Percentiles rank a stretch among this genome's conserved stretches.
Conservation (phyloP, 768 basidiomycete genomes). For the Russula earlei region DNA sequence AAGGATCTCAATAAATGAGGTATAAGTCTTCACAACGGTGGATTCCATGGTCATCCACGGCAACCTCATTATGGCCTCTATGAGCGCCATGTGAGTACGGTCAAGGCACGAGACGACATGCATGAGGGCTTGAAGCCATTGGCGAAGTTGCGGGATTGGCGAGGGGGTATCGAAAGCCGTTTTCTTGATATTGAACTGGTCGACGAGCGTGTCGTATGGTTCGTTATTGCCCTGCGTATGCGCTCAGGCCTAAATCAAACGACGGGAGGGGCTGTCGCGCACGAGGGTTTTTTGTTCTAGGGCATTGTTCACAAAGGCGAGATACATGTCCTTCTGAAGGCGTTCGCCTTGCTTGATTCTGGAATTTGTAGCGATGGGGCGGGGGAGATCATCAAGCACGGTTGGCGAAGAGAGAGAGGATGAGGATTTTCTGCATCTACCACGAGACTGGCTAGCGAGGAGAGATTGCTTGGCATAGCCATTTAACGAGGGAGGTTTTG, state of each 20-base stretch:
- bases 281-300: slow-evolving; percentile 66
- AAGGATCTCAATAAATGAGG: slow-evolving; percentile 83
- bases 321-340: slow-evolving; percentile 73
- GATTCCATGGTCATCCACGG: slow-evolving; percentile 92
- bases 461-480: slow-evolving; percentile 32
- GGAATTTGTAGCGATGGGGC: slow-evolving; percentile 74
- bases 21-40: slow-evolving; percentile 78
- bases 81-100: slow-evolving; percentile 64
- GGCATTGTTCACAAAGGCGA: slow-evolving; percentile 75
- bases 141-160: slow-evolving; percentile 48
- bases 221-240: slow-evolving; percentile 60
- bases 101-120: slow-evolving; percentile 90
- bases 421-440: neutral
- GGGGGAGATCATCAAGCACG: slow-evolving; percentile 22
- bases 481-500: slow-evolving; percentile 34
- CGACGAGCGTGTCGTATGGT: slow-evolving; percentile 81
- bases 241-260: neutral
- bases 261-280: slow-evolving; percentile 22
- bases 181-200: slow-evolving; percentile 63
- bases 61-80: slow-evolving; percentile 77
- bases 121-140: slow-evolving; percentile 80
- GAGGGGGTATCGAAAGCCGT: slow-evolving; percentile 27
- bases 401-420: slow-evolving; percentile 18
- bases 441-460: neutral
- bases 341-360: slow-evolving; percentile 69